Conservation (phyloP, 2,329 filamentous ascomycete species). For the Epichloe glyceriae region DNA sequence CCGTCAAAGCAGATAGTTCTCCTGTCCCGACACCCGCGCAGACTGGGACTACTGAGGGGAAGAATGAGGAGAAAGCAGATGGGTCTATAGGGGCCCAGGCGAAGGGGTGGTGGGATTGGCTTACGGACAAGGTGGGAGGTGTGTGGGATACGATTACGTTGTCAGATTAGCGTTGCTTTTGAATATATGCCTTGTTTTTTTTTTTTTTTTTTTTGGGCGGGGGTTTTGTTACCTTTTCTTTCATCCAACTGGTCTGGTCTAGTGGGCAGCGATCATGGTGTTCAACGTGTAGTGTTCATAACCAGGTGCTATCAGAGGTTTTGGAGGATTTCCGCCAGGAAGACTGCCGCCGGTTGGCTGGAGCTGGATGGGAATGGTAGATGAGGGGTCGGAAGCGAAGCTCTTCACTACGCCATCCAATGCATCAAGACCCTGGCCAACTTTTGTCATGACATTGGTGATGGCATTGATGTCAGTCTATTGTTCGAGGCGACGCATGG, state of each 20-base stretch:
- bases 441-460: neutral
- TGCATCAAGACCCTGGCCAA: neutral
- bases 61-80: slow-evolving; percentile 7
- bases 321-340: neutral
- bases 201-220: neutral
- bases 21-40: neutral
- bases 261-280: too few species aligned
- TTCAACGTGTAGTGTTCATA: too few species aligned
- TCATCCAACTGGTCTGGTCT: too few species aligned
- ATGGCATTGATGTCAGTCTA: too few species aligned
- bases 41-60: neutral
- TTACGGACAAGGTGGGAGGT: slow-evolving; percentile 33
- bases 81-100: slow-evolving; percentile 16
- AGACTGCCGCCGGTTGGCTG: neutral
- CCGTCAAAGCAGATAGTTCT: neutral
- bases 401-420: neutral
- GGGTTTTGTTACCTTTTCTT: too few species aligned
- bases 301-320: too few species aligned
- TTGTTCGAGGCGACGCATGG: too few species aligned
- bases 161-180: slow-evolving; percentile 3
- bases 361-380: slow-evolving; percentile 1
- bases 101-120: slow-evolving; percentile 37
- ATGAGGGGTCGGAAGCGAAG: neutral
- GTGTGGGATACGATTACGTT: slow-evolving; percentile 32
- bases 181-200: neutral